Conservation (phyloP, 176 grass and related monocot genomes). For the Melocanna baccifera region DNA sequence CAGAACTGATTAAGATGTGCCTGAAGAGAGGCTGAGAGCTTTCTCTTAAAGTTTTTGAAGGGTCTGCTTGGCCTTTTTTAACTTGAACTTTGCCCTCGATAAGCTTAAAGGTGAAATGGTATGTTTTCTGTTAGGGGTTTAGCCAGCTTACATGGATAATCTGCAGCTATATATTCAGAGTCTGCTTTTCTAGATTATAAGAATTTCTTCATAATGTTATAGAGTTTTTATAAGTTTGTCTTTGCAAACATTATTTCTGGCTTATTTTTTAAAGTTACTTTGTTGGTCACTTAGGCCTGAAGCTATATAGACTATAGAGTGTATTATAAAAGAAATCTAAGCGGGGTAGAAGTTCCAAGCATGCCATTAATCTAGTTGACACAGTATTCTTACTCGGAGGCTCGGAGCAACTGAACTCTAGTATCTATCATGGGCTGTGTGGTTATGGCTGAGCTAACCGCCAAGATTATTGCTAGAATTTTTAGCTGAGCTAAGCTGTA, state of each 20-base stretch:
- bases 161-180: not conserved
- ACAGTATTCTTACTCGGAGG: not conserved
- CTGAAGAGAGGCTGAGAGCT: constrained; percentile 60
- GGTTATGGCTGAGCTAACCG: constrained; percentile 6
- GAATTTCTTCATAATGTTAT: not conserved
- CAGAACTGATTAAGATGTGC: constrained; percentile 77
- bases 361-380: not conserved
- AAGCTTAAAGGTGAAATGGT: not conserved
- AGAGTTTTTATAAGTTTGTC: not conserved
- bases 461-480: not conserved
- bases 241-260: not conserved
- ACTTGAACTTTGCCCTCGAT: not conserved
- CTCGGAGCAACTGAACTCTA: constrained; percentile 14
- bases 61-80: not conserved
- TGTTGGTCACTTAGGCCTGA: not conserved
- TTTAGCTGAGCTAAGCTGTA: constrained; percentile 5
- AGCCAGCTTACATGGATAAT: not conserved
- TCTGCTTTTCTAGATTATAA: not conserved
- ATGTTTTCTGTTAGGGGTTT: not conserved
- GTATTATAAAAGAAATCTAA: not conserved
- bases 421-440: not conserved
- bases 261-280: not conserved
- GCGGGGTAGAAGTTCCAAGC: not conserved
- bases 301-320: not conserved
- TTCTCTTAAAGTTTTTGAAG: constrained; percentile 80